Evolutionary conservation across 805 yeast species (phyloP).

Genomic region (Cyberlindnera suaveolens): DNA sequence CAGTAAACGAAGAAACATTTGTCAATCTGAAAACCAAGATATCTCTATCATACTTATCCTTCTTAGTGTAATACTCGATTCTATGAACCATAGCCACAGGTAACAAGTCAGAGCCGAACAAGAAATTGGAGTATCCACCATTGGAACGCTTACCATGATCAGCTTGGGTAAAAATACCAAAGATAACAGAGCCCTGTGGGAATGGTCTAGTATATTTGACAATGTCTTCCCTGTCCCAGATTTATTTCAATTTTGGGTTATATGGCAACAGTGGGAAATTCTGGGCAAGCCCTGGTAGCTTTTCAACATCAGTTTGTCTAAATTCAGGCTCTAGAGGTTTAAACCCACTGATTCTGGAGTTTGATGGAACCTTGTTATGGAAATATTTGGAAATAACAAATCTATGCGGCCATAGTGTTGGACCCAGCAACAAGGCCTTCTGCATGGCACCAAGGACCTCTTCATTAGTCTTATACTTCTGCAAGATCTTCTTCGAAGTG

Average conservation of each 20-base stretch:
- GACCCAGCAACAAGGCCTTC: slow-evolving; percentile 18
- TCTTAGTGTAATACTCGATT: slow-evolving; percentile 15
- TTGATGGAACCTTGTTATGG: slow-evolving; percentile 4
- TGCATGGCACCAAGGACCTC: slow-evolving; percentile 17
- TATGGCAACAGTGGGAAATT: slow-evolving; percentile 14
- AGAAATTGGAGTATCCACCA: slow-evolving; percentile 19
- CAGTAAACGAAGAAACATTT: slow-evolving; percentile 7
- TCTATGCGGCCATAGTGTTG: slow-evolving; percentile 20
- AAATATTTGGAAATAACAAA: slow-evolving; percentile 16
- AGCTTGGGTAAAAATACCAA: slow-evolving; percentile 17
- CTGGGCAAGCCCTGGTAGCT: slow-evolving; percentile 4
- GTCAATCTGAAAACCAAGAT: slow-evolving; percentile 19
- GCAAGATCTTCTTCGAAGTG: slow-evolving; percentile 11
- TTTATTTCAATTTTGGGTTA: slow-evolving; percentile 8
- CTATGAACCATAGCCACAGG: slow-evolving; percentile 15
- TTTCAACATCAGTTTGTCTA: slow-evolving; percentile 6
- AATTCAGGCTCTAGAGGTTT: slow-evolving; percentile 15
- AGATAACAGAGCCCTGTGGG: slow-evolving; percentile 13
- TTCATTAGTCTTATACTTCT: slow-evolving; percentile 17
- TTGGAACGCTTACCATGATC: slow-evolving; percentile 14
- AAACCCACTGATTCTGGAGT: slow-evolving; percentile 17
- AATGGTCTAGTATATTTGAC: slow-evolving; percentile 6
- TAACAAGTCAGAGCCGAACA: slow-evolving; percentile 14
- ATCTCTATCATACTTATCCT: slow-evolving; percentile 8
- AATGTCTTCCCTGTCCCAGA: slow-evolving; percentile 17